A percentile compares a stretch with the other conserved stretches of the same genome.
These are phyloP conservation scores for Sporisorium iseilematis-ciliati DNA, from an alignment of 1,284 basidiomycete genomes.

Conservation along the genomic window DNA sequence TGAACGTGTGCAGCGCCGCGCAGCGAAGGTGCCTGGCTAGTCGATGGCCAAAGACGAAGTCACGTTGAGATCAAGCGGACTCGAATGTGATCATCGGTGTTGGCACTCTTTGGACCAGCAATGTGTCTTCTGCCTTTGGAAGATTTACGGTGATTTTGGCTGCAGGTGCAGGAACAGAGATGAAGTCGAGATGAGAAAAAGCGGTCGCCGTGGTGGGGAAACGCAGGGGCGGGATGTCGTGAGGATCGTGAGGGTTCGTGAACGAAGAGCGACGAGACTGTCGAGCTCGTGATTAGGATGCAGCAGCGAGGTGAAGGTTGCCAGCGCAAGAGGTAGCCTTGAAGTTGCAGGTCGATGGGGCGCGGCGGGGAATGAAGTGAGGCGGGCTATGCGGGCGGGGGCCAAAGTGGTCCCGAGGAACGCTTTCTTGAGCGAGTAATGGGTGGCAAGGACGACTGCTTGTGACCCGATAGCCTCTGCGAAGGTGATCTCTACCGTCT, in stretches of 20 bases:
- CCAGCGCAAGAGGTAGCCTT: not conserved
- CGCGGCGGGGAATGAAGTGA: not conserved
- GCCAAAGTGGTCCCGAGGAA: not conserved
- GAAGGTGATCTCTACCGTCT: not conserved
- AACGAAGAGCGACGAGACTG: not conserved
- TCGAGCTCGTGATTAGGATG: not conserved
- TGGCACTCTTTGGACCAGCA: not conserved
- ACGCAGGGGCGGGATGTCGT: conserved; percentile 13
- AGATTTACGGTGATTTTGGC: not conserved
- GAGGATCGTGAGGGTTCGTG: conserved; percentile 36
- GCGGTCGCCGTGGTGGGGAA: not conserved
- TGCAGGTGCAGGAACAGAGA: conserved; percentile 1
- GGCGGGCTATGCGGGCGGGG: not conserved
- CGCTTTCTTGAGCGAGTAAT: not conserved
- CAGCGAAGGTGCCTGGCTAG: not conserved
- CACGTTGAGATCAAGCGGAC: not conserved
- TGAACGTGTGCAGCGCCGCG: not conserved
- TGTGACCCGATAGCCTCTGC: no score
- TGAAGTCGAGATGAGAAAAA: not conserved
- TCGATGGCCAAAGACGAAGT: not conserved
- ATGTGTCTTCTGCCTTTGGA: not conserved
- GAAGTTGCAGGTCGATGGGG: not conserved
- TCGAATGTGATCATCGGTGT: not conserved
- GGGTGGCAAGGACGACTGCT: not conserved
- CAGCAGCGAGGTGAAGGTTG: not conserved